These are phyloP conservation scores for Mortierella claussenii DNA, from an alignment of 192 early-diverging fungal species.

Conservation along the genomic window DNA sequence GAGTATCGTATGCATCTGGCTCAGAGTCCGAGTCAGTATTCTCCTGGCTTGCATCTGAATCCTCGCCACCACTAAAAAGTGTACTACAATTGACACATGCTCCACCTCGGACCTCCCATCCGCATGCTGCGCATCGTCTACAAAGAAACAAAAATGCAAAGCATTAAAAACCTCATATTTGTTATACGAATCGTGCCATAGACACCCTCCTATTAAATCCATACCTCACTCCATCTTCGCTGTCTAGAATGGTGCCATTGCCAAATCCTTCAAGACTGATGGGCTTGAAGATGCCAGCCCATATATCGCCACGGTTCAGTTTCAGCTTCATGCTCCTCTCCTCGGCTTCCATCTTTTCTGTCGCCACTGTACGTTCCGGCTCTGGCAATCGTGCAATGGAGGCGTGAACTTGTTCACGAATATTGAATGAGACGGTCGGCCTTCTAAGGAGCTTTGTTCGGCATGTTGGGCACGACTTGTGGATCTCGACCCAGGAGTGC, in stretches of 20 bases:
- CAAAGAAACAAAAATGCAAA: neutral
- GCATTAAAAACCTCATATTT: neutral
- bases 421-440: slow-evolving; percentile 46
- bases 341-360: slow-evolving; percentile 20
- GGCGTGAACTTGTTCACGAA: slow-evolving; percentile 51
- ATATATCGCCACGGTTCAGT: slow-evolving; percentile 20
- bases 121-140: slow-evolving; percentile 46
- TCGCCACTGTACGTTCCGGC: slow-evolving; percentile 10
- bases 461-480: slow-evolving; percentile 55
- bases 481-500: slow-evolving; percentile 44
- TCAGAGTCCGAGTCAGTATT: slow-evolving; percentile 22
- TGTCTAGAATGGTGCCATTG: slow-evolving; percentile 25
- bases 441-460: slow-evolving; percentile 40
- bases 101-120: slow-evolving; percentile 39
- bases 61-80: slow-evolving; percentile 36
- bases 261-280: slow-evolving; percentile 17
- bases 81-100: slow-evolving; percentile 28
- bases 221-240: slow-evolving; percentile 54
- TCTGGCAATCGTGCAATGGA: slow-evolving; percentile 26
- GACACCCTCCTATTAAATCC: neutral
- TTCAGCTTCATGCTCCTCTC: slow-evolving; percentile 21
- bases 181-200: neutral
- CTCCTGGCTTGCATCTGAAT: slow-evolving; percentile 32
- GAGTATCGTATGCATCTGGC: slow-evolving; percentile 41
- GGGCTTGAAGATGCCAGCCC: slow-evolving; percentile 27